Base-by-base conservation (phyloP, 2,329 filamentous ascomycete species). In the Drechslerella dactyloides region DNA sequence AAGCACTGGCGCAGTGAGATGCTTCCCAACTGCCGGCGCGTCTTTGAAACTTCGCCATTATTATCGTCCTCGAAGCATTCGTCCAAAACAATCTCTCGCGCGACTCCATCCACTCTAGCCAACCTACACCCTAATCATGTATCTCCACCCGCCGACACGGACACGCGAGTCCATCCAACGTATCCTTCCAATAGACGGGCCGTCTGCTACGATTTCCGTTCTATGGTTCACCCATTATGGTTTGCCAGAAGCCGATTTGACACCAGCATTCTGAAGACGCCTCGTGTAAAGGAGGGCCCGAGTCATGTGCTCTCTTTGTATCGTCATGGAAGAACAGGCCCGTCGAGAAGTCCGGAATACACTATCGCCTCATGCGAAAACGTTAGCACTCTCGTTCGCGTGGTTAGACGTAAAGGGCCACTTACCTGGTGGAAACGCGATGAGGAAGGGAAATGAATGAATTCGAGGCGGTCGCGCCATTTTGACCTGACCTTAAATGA, bases 231-330 rank as follows among this genome's bases (percentile, higher is more conserved):
- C 66, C 66, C 66, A 70, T 70, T 23, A 44, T 64, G 66, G 66
- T 70, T 42, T 64, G 46, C 40, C 48, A 59, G 55, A 59, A 27
- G 52, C 33, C 21, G 15, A 51, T 17, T 2, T 8, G 15, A 51
- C 15, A 33, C 27, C 27, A 33, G 27, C 27, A 3, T 51, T 51
- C 19, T 17, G 11, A 23, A 35, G 51, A 52, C 66, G 17, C 66
- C 59, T 70, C 59, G 59, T 70, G 66, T 70, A 70, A 68, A 37
- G 66, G 59, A 70, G 59, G 66, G 66, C 52, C 66, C 21, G 66
- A 70, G 66, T 70, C 66, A 70, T 70, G 66, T 70, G 66, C 66
- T 70, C 66, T 70, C 66, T 70, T 55, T 60, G 44, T 70, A 70
- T 70, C 66, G 66, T 70, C 66, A 64, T 70, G 59, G 66, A 64